Base-by-base conservation (phyloP, 257 asterid genomes). In the Nicotiana paniculata region DNA sequence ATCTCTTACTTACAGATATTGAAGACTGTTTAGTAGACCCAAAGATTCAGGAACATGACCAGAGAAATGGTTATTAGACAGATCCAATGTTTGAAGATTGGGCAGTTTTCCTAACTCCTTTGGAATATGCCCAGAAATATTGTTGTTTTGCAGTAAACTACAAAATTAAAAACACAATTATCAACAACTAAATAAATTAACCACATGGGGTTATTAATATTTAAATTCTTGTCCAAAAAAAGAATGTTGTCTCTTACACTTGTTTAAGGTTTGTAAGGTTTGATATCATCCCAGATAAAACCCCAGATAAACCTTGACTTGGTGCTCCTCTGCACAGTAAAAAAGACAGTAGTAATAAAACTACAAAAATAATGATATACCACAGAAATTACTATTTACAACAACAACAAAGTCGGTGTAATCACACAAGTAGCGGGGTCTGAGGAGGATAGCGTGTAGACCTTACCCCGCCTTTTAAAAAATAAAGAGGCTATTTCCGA, bases 181-280 rank as follows among this genome's bases (percentile, higher is more conserved):
- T 57, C 18, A 12, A 12, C 39, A 16, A 17, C 51, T 53, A 51
- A 59, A 37, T 21, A 54, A 81, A 33, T 64, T 11, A 82, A 66
- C 43, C 63, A 77, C 6, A 65, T 18, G 79, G 51, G 17, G 75
- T 78, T 51, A 26, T 13, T 77, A 55, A 51, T 62, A 58, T 77
- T n/a, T 78, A 10, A 26, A 8, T 35, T 37, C 53, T 3, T 39
- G 43, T 1, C 24, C 55, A 15, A 4, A 13, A 10, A 1, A 33
- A n/a, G 59, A 63, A 51, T 12, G 33, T 75, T 69, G 21, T 32
- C 28, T 10, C 97, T 92, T 88, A 96, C 99, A 96, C 85, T 93
- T 94, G 98, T 85, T 93, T 96, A 82, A 96, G 97, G 87, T 94
- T 96, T 81, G 97, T 93, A 54, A 96, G 99, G 74, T 94, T 94